Evolutionary conservation across 73 alveolate species (phyloP).

Genomic region (Symbiodinium pilosum): DNA sequence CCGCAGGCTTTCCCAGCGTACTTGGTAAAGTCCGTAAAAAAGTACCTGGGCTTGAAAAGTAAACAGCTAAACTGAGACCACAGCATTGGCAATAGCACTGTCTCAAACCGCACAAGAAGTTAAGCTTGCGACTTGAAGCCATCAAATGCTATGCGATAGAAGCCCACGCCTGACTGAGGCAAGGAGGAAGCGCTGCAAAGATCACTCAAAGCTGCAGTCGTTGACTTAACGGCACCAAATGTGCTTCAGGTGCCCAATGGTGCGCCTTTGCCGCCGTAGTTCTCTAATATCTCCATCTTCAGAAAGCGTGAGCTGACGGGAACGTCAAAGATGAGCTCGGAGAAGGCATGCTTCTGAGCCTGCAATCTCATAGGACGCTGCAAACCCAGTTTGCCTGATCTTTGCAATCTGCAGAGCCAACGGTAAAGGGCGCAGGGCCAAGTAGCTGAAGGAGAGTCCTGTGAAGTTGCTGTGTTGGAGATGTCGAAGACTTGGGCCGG

Average conservation of each 20-base stretch:
- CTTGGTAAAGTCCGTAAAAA: slow-evolving; percentile 26
- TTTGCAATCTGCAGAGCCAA: no score
- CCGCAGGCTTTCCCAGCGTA: slow-evolving; percentile 56
- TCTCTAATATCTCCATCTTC: slow-evolving; percentile 54
- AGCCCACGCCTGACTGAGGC: slow-evolving; percentile 62
- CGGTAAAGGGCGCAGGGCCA: no score
- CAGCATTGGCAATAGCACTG: no score
- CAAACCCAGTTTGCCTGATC: no score
- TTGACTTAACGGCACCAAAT: not conserved
- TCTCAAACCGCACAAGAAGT: not conserved
- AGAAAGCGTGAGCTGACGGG: slow-evolving; percentile 40
- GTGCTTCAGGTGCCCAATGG: not conserved
- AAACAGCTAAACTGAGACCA: no score
- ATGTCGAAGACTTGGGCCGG: not conserved
- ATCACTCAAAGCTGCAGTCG: not conserved
- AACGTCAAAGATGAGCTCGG: slow-evolving; percentile 41
- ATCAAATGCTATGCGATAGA: slow-evolving; percentile 26
- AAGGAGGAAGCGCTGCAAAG: no score
- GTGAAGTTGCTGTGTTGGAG: not conserved
- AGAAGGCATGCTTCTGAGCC: slow-evolving; percentile 14
- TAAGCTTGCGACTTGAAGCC: slow-evolving; percentile 10
- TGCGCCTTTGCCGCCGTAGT: slow-evolving; percentile 34
- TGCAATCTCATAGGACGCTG: not conserved
- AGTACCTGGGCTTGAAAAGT: no score
- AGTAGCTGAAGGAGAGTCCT: not conserved